A percentile compares a stretch with the other conserved stretches of the same genome.
Evolutionary conservation across 1,139 yeast genomes (phyloP).

Genomic region (Taphrina flavorubra): DNA sequence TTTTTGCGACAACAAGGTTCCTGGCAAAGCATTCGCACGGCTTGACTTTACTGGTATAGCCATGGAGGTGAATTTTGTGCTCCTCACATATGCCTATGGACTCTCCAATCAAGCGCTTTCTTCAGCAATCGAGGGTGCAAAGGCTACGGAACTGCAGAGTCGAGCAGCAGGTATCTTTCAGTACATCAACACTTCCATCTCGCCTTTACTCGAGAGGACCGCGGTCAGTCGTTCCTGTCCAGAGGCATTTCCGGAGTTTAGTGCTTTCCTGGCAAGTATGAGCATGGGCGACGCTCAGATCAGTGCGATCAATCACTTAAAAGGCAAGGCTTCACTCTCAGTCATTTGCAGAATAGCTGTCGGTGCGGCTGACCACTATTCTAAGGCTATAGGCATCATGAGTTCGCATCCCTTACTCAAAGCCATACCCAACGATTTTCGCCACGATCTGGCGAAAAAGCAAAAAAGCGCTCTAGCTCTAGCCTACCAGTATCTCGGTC

Average conservation of each 20-base stretch:
- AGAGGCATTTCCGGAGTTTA: constrained; percentile 26
- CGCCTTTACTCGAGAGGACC: constrained; percentile 1
- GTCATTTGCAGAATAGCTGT: constrained; percentile 31
- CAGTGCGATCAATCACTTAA: neutral
- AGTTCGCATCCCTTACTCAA: constrained; percentile 33
- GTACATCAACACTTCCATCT: neutral
- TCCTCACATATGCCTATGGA: constrained; percentile 35
- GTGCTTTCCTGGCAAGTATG: constrained; percentile 10
- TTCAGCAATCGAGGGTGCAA: neutral
- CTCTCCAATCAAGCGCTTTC: constrained; percentile 21
- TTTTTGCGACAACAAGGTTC: constrained; percentile 23
- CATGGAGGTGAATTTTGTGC: constrained; percentile 27
- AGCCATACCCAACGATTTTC: constrained; percentile 8
- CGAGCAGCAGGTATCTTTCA: constrained; percentile 34
- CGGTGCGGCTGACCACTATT: constrained; percentile 29
- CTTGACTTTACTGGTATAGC: constrained; percentile 26
- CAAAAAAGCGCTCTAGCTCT: constrained; percentile 17
- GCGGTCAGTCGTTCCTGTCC: constrained; percentile 10
- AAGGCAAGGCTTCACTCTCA: constrained; percentile 22
- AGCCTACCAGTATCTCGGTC: constrained; percentile 28
- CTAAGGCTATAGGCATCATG: constrained; percentile 25
- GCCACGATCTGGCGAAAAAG: neutral
- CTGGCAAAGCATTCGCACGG: constrained; percentile 30
- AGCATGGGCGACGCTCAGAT: constrained; percentile 30
- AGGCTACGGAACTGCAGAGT: constrained; percentile 10